Evolutionary conservation across 805 yeast species (phyloP).

Genomic region (Lachancea lanzarotensis): DNA sequence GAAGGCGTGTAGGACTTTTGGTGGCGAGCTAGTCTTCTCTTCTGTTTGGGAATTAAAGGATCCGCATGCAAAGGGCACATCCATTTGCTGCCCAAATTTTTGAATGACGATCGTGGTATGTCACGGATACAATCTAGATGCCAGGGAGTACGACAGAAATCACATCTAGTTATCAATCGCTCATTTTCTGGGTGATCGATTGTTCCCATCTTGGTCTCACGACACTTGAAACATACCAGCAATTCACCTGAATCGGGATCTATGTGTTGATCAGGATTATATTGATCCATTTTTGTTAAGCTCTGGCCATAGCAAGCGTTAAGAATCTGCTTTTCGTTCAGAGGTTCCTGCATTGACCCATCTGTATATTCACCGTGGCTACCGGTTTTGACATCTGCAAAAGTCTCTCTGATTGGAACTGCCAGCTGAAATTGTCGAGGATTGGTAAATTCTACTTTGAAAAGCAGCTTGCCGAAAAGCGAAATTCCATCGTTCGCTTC

Average conservation of each 20-base stretch:
- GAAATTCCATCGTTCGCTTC: constrained; percentile 11
- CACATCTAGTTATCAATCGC: constrained; percentile 63
- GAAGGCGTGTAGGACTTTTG: constrained; percentile 50
- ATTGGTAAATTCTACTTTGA: constrained; percentile 50
- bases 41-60: constrained; percentile 33
- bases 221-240: constrained; percentile 69
- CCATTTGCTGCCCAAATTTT: constrained; percentile 77
- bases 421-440: constrained; percentile 71
- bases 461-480: constrained; percentile 52
- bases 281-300: constrained; percentile 27
- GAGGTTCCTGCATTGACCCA: constrained; percentile 41
- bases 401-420: constrained; percentile 56
- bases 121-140: constrained; percentile 76
- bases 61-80: constrained; percentile 83
- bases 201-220: constrained; percentile 52
- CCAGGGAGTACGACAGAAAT: constrained; percentile 77
- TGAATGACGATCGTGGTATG: constrained; percentile 67
- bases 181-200: constrained; percentile 38
- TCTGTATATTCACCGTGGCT: constrained; percentile 66
- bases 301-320: constrained; percentile 39
- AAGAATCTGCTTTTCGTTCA: constrained; percentile 37
- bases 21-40: constrained; percentile 45
- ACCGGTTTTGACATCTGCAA: constrained; percentile 64
- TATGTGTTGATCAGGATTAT: constrained; percentile 56
- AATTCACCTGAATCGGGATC: constrained; percentile 61